phyloP scores from a whole-genome alignment of 2,329 filamentous ascomycete species.

The Colletotrichum sp. region DNA sequence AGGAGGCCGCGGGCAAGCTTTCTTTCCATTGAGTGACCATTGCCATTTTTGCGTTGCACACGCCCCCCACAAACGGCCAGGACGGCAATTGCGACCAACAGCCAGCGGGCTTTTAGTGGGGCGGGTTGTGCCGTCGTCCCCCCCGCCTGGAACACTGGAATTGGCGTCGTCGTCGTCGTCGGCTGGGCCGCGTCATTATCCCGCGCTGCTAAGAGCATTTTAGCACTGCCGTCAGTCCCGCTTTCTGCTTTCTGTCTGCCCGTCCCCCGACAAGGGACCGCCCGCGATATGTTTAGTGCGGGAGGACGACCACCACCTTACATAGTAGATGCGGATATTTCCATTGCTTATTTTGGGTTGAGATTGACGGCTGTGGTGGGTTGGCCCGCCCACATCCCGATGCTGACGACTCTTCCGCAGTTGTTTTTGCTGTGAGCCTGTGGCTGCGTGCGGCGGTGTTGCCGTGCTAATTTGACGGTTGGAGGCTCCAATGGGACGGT shows the following conservation, averaged over 20 bases:
- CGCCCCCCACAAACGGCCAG: background rate
- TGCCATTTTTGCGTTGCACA: background rate
- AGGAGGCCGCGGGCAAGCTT: background rate
- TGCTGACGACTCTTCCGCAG: background rate
- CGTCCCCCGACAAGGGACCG: background rate
- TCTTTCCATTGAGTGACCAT: background rate
- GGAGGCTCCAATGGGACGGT: background rate
- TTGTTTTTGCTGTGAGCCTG: background rate
- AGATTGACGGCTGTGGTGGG: background rate
- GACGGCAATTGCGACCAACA: slow-evolving; percentile 4
- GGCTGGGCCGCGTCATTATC: slow-evolving; percentile 17
- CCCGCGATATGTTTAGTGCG: background rate
- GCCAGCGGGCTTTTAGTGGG: background rate
- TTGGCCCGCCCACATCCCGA: slow-evolving; percentile 4
- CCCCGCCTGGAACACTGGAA: background rate
- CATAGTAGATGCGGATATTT: background rate
- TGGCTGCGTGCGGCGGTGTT: background rate
- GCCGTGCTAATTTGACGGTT: background rate
- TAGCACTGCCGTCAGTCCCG: slow-evolving; percentile 10
- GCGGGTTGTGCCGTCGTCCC: background rate
- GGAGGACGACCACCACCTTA: background rate
- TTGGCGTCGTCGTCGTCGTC: background rate
- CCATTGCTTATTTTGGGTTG: background rate
- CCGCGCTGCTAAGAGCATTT: background rate
- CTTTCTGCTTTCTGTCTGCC: background rate